Conservation (phyloP, 257 asterid genomes). For the Eustoma russellianum region DNA sequence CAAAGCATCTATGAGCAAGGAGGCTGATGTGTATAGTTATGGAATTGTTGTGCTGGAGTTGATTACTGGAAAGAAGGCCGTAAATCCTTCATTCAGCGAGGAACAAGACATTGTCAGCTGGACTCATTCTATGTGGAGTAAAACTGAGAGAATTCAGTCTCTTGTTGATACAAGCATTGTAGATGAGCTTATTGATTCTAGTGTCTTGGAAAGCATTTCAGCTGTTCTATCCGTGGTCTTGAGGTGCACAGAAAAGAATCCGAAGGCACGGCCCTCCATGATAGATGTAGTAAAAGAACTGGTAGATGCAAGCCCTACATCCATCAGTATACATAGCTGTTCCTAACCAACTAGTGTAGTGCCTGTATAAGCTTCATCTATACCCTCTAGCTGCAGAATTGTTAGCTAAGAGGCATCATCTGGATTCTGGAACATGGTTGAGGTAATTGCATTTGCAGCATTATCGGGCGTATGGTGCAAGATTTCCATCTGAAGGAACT, state of each 20-base stretch:
- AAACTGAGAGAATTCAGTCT: slow-evolving; percentile 24
- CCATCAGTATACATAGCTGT: no score
- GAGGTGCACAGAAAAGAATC: slow-evolving; percentile 50
- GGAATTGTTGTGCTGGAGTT: slow-evolving; percentile 71
- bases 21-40: slow-evolving; percentile 65
- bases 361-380: no score
- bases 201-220: slow-evolving; percentile 34
- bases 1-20: slow-evolving; percentile 36
- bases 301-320: slow-evolving; percentile 15
- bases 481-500: no score
- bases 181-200: slow-evolving; percentile 48
- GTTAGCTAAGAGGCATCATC: no score
- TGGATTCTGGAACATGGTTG: no score
- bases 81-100: slow-evolving; percentile 39
- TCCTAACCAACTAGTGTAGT: no score
- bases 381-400: no score
- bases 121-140: slow-evolving; percentile 34
- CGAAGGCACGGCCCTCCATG: slow-evolving; percentile 51
- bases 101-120: slow-evolving; percentile 42
- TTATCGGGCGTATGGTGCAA: no score
- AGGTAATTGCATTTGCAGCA: no score
- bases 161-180: slow-evolving; percentile 42
- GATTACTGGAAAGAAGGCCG: slow-evolving; percentile 49
- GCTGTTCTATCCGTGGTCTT: slow-evolving; percentile 44
- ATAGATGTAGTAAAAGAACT: slow-evolving; percentile 68